These are phyloP conservation scores for Camellia sinensis DNA, from an alignment of 148 eudicot species.

Conservation along the genomic window DNA sequence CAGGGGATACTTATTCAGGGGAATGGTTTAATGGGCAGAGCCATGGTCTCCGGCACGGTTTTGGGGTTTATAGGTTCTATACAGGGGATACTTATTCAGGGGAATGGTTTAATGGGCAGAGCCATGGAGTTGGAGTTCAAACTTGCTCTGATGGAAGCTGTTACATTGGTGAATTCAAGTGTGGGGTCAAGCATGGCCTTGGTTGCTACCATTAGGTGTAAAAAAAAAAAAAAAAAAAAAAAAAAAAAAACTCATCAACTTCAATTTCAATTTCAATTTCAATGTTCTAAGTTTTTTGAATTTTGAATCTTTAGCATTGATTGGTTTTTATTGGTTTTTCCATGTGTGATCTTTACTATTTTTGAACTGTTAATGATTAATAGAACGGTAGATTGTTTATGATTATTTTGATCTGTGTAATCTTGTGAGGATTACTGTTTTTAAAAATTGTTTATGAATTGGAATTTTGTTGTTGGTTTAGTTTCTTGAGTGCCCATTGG, in stretches of 20 bases:
- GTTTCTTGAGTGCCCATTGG: neutral
- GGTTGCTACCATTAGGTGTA: constrained; percentile 79
- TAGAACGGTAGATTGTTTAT: no score
- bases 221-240: neutral
- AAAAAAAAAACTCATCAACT: neutral
- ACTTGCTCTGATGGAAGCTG: constrained; percentile 79
- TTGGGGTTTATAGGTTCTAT: constrained; percentile 70
- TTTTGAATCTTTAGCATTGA: neutral
- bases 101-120: constrained; percentile 79
- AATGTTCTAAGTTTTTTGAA: neutral
- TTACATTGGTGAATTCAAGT: constrained; percentile 68
- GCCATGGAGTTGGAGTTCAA: constrained; percentile 76
- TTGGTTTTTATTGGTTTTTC: neutral
- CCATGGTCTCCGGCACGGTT: constrained; percentile 76
- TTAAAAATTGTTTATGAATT: neutral
- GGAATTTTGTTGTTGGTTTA: neutral
- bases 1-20: constrained; percentile 73
- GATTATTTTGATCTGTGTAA: neutral
- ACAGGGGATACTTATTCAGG: constrained; percentile 78
- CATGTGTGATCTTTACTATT: neutral
- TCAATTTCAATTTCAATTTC: no score
- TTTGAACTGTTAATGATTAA: no score
- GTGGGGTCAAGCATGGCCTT: constrained; percentile 79
- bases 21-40: constrained; percentile 84
- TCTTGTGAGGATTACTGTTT: no score